Conservation (phyloP, 2,329 filamentous ascomycete genomes). For the Trichoderma harzianum region DNA sequence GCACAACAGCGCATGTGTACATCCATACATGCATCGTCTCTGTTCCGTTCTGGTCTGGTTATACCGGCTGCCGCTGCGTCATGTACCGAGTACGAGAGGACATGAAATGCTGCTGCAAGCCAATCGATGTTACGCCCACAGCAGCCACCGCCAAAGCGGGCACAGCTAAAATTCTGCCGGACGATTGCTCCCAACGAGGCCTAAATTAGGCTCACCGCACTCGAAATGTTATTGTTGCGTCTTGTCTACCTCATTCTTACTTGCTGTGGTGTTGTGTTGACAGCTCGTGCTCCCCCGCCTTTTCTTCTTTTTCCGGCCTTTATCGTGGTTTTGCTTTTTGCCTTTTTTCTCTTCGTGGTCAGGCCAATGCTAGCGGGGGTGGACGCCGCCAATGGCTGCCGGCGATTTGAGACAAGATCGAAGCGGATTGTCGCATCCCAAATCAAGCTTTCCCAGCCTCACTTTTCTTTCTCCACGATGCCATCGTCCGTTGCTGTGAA, state of each 20-base stretch:
- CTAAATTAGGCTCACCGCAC: constrained; percentile 1
- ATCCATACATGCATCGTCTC: not conserved
- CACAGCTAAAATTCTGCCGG: not conserved
- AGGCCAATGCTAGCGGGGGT: not conserved
- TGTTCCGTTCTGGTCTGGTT: not conserved
- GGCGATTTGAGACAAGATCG: not conserved
- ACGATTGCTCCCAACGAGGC: not conserved
- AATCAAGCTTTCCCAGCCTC: constrained; percentile 1
- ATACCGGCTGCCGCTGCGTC: not conserved
- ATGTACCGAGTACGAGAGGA: not conserved
- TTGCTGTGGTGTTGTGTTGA: not conserved
- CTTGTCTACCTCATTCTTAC: not conserved
- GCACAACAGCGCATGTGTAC: not conserved
- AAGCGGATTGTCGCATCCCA: not conserved
- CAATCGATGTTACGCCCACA: not conserved
- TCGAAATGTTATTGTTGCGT: not conserved
- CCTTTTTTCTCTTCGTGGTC: not conserved
- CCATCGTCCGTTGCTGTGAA: constrained; percentile 6
- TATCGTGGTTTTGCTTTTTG: not conserved
- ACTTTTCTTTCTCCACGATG: not conserved
- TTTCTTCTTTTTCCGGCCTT: not conserved
- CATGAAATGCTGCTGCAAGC: not conserved
- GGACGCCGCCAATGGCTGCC: not conserved
- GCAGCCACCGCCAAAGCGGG: not conserved
- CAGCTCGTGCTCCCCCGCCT: not conserved